These are phyloP conservation scores for Logfia minima DNA, from an alignment of 129 eudicot species.

Conservation along the genomic window DNA sequence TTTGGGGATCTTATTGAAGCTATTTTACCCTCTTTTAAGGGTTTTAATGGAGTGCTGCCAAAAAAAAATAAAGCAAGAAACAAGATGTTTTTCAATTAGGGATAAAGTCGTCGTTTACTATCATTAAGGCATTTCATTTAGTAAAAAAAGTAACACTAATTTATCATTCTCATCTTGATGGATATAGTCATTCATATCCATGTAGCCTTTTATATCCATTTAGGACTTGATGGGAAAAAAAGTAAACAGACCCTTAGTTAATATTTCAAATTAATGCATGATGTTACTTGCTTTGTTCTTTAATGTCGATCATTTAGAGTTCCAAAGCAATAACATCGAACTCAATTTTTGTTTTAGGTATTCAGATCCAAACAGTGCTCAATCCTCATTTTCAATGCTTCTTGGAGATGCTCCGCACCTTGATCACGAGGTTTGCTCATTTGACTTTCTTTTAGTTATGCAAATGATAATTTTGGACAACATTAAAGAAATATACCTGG, in stretches of 20 bases:
- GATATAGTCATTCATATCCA: no score
- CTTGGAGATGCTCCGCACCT: conserved; percentile 99
- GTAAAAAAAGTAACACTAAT: no score
- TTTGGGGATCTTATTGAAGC: no score
- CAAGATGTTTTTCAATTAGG: no score
- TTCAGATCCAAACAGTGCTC: conserved; percentile 94
- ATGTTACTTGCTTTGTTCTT: conserved; percentile 12
- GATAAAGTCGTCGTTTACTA: no score
- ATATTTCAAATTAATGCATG: neutral
- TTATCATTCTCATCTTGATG: no score
- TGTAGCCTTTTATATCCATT: no score
- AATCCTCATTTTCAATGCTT: conserved; percentile 94
- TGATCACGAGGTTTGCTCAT: conserved; percentile 72
- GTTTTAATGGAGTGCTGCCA: no score
- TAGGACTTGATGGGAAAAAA: no score
- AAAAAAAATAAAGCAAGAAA: no score
- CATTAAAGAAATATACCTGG: neutral
- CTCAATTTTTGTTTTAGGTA: conserved; percentile 47
- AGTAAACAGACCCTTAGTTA: neutral
- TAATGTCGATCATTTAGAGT: neutral
- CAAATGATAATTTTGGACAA: conserved; percentile 1
- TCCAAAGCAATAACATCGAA: conserved; percentile 9
- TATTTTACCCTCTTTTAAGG: no score
- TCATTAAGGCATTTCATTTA: no score
- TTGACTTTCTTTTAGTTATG: conserved; percentile 5